Evolutionary conservation across 169 alveolate species (phyloP).

Genomic region (Plasmodium gaboni): DNA sequence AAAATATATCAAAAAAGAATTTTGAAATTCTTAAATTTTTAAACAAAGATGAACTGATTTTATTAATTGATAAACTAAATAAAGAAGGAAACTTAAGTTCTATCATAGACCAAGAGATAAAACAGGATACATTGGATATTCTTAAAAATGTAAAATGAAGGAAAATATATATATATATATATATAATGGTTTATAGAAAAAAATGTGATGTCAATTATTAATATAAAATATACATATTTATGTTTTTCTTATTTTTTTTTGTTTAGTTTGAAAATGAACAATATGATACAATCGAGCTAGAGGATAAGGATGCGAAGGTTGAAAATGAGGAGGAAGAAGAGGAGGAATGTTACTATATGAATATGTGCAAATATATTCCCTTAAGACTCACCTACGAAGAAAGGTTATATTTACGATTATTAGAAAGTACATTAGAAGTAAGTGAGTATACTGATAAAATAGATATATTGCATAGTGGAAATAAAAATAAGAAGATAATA

Average conservation of each 20-base stretch:
- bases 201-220: no score
- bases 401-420: conserved; percentile 87
- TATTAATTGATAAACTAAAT: conserved; percentile 77
- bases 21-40: conserved; percentile 79
- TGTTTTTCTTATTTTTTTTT: conserved; percentile 11
- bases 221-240: background rate
- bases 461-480: conserved; percentile 87
- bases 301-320: conserved; percentile 6
- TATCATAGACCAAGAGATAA: conserved; percentile 43
- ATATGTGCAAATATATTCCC: conserved; percentile 78
- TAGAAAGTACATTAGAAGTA: conserved; percentile 92
- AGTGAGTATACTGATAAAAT: conserved; percentile 92
- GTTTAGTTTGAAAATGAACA: conserved; percentile 73
- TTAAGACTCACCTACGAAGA: conserved; percentile 84
- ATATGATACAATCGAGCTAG: conserved; percentile 49
- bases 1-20: conserved; percentile 77
- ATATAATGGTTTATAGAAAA: no score
- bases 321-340: conserved; percentile 48
- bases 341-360: conserved; percentile 65
- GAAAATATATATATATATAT: conserved; percentile 6
- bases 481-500: conserved; percentile 85
- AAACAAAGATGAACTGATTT: conserved; percentile 78
- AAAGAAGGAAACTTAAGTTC: conserved; percentile 74
- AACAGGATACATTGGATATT: conserved; percentile 33
- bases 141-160: conserved; percentile 47